These are phyloP conservation scores for Botrytis paeoniae DNA, from an alignment of 2,329 filamentous ascomycete species.

Conservation along the genomic window DNA sequence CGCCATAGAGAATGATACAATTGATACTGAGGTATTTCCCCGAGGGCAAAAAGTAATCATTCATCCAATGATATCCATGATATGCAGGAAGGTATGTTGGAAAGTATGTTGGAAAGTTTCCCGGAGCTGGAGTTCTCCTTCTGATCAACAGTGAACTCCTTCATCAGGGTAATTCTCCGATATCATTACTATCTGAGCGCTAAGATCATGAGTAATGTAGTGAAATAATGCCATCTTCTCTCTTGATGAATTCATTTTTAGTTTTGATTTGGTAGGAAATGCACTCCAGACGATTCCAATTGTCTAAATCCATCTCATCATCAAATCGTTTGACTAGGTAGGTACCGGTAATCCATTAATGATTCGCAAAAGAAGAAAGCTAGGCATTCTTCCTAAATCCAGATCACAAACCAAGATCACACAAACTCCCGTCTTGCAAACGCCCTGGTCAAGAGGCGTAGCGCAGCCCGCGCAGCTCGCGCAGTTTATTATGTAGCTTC, in stretches of 20 bases:
- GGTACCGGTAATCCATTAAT: not conserved
- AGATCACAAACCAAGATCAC: not conserved
- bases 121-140: not conserved
- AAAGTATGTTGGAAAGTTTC: not conserved
- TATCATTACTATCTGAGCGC: not conserved
- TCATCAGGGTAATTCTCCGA: not conserved
- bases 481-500: not conserved
- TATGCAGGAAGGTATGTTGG: too few relatives aligned
- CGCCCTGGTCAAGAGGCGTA: slow-evolving; percentile 11
- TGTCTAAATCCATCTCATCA: not conserved
- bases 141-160: not conserved
- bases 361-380: not conserved
- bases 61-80: not conserved
- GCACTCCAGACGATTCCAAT: not conserved
- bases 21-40: not conserved
- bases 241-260: not conserved
- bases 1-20: not conserved
- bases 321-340: not conserved
- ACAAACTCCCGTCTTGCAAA: slow-evolving; percentile 1
- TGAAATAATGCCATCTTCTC: not conserved
- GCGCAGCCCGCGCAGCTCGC: not conserved
- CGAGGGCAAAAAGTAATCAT: not conserved
- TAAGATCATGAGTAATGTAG: not conserved
- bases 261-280: not conserved
- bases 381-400: not conserved